Base-by-base conservation (phyloP, 2,329 filamentous ascomycete genomes). In the Fusarium secorum region DNA sequence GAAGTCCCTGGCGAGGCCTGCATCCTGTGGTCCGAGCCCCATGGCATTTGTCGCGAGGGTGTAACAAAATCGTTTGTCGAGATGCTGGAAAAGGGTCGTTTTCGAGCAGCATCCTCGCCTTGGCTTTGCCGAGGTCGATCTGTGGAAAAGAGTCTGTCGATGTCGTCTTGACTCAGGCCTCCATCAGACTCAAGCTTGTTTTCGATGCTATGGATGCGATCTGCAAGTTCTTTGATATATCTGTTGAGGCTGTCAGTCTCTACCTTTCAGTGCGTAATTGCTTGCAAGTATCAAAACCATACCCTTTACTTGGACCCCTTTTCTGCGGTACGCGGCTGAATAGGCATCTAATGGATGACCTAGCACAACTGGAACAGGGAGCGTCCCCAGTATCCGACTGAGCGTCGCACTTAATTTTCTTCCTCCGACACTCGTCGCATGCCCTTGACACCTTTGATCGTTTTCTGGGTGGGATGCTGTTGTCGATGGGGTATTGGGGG, bases 251-350 rank as follows among this genome's bases (percentile, higher is more conserved):
- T 60, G 60, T 76, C 30, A 71, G 68, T 65, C 14, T 51, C 14
- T 49, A 18, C 17, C 22, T 17, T 33, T 9, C 11, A 30, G 7
- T 28, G 10, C 30, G 2, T 7, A 32, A 17, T 13, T 15, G 33
- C 22, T 13, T 17, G 38, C 22, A n/a, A 10, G 18, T 7, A 5
- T 24, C 11, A 11, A 18, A 13, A 22, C 24, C 83, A 75, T 86
- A 93, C 86, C 94, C 94, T 87, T 97, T 97, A 78, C 92, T 96
- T 5, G 94, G 94, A 4, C 94, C 94, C 66, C 93, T 87, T 81
- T 96, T 97, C 85, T 96, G 93, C 2, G 93, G 94, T 58, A 96
- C 91, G 54, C 94, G 88, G 79, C 93, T 97, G 78, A 97, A 97
- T 24, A 94, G 87, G 81, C 94, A 97, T 26, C 85, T 84, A n/a